Conservation (phyloP, 208 protist genomes). For the Wallacemonas sp. region DNA sequence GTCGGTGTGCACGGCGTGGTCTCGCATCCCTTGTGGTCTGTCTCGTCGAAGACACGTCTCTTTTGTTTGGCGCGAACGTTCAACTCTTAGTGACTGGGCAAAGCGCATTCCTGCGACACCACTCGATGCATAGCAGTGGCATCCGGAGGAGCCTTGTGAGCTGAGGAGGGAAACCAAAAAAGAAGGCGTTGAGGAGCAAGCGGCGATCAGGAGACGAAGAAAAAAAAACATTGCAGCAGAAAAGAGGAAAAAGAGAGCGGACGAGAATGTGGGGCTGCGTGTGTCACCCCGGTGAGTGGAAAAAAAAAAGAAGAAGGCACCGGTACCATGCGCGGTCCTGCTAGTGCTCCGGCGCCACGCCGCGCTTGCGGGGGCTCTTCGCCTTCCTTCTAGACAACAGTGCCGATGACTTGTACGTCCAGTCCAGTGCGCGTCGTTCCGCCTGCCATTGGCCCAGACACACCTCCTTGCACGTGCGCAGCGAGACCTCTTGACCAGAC, state of each 20-base stretch:
- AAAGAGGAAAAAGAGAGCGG: background rate
- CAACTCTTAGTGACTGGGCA: too few relatives aligned
- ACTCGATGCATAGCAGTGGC: too few relatives aligned
- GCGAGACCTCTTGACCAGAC: conserved; percentile 8
- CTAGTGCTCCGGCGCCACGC: too few relatives aligned
- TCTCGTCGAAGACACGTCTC: too few relatives aligned
- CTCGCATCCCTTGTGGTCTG: too few relatives aligned
- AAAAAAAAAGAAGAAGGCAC: too few relatives aligned
- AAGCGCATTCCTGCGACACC: too few relatives aligned
- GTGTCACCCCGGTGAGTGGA: too few relatives aligned
- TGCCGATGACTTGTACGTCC: conserved; percentile 19
- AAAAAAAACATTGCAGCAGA: conserved; percentile 8
- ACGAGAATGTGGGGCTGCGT: background rate
- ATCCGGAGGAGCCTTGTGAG: too few relatives aligned
- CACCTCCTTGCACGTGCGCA: conserved; percentile 15
- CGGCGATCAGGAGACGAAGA: background rate
- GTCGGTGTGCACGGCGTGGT: too few relatives aligned
- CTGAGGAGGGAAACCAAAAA: background rate
- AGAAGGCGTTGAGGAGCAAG: background rate
- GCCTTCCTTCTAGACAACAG: background rate
- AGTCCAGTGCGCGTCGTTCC: conserved; percentile 26
- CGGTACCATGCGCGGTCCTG: too few relatives aligned
- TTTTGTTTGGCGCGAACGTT: too few relatives aligned
- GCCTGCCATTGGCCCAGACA: background rate
- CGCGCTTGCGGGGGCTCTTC: background rate